phyloP scores from a whole-genome alignment of 1,284 basidiomycete species.

The Ustilago hordei region DNA sequence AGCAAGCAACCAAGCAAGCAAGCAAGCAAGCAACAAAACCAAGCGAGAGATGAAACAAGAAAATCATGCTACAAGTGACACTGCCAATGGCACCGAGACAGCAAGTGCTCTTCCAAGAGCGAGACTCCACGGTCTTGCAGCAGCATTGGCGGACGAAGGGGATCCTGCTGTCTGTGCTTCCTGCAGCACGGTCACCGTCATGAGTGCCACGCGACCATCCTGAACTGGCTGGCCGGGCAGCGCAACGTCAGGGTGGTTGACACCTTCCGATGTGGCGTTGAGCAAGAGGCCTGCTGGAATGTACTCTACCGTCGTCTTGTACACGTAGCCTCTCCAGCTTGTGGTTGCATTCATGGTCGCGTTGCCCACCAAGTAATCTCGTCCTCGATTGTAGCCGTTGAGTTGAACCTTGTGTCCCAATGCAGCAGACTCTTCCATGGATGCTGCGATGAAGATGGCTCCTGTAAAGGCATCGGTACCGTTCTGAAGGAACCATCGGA shows the following conservation, averaged over 20 bases:
- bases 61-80: neutral
- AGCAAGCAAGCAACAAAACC: neutral
- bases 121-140: neutral
- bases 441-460: conserved; percentile 82
- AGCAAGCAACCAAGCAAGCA: neutral
- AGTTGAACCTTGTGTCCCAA: conserved; percentile 52
- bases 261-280: conserved; percentile 72
- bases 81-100: neutral
- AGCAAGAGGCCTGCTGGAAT: conserved; percentile 63
- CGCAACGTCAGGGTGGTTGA: conserved; percentile 78
- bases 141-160: neutral
- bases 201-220: conserved; percentile 86
- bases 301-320: conserved; percentile 62
- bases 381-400: conserved; percentile 68
- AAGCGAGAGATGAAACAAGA: neutral
- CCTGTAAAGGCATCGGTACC: conserved; percentile 77
- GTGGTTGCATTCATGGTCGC: conserved; percentile 50
- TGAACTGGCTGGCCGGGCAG: conserved; percentile 76
- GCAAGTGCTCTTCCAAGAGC: neutral
- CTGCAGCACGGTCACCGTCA: conserved; percentile 75
- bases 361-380: conserved; percentile 78
- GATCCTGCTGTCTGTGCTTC: conserved; percentile 8
- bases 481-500: conserved; percentile 89
- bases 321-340: conserved; percentile 46
- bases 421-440: conserved; percentile 53